phyloP scores from a whole-genome alignment of 2,329 filamentous ascomycete species.

The Aspergillus tubingensis region DNA sequence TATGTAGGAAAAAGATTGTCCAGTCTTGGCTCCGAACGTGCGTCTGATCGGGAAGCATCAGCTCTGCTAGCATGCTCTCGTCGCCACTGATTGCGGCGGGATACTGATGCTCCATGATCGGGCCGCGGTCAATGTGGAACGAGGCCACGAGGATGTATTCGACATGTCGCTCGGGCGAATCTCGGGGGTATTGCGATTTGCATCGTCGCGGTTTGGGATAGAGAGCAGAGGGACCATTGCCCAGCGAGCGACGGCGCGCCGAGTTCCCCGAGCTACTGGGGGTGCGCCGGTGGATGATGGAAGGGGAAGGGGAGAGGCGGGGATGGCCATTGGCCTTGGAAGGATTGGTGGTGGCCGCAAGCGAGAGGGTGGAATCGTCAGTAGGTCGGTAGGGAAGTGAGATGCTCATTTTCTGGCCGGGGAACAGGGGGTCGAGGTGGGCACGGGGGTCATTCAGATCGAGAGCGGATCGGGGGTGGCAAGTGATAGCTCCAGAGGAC shows the following conservation, averaged over 20 bases:
- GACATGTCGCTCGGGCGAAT: conserved; percentile 84
- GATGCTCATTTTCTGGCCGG: conserved; percentile 35
- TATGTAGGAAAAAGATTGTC: conserved; percentile 99
- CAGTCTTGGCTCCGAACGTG: conserved; percentile 95
- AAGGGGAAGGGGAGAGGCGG: conserved; percentile 62
- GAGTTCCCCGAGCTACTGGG: conserved; percentile 50
- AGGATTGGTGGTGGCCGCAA: conserved; percentile 36
- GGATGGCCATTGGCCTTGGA: conserved; percentile 55
- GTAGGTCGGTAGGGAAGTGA: conserved; percentile 43
- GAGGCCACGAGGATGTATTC: conserved; percentile 97
- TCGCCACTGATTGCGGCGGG: conserved; percentile 93
- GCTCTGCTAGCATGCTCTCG: conserved; percentile 95
- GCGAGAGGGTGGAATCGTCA: conserved; percentile 51
- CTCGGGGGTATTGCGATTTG: conserved; percentile 75
- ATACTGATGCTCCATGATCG: conserved; percentile 98
- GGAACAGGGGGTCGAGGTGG: not conserved
- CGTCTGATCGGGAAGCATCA: conserved; percentile 97
- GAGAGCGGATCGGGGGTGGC: conserved; percentile 13
- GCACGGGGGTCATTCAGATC: conserved; percentile 4
- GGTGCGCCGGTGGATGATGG: conserved; percentile 53
- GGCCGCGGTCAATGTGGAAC: conserved; percentile 94
- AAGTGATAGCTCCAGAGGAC: conserved; percentile 12
- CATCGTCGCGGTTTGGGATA: conserved; percentile 57
- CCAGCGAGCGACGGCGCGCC: conserved; percentile 43
- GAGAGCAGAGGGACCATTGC: conserved; percentile 31